Percentiles rank a stretch among this genome's conserved stretches.
Conservation (phyloP, 1,139 yeast genomes). For the Geotrichum reessii region DNA sequence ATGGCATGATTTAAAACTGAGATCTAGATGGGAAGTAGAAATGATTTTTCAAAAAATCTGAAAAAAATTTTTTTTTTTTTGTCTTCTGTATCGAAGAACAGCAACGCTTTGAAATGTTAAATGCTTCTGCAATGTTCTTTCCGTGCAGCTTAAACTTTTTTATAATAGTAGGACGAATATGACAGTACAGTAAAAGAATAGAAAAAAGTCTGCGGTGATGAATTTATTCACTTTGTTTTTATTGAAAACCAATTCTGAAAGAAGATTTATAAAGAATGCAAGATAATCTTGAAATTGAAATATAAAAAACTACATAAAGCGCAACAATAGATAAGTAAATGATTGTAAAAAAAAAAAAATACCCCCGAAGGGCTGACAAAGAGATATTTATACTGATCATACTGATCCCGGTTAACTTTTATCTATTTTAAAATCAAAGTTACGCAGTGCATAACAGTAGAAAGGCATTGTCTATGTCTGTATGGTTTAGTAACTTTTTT, state of each 20-base stretch:
- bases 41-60: background rate
- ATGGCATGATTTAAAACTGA: background rate
- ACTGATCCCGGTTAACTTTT: background rate
- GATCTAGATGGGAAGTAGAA: background rate
- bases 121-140: background rate
- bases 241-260: background rate
- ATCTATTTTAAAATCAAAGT: background rate
- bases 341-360: background rate
- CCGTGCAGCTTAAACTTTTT: background rate
- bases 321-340: background rate
- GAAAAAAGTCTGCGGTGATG: background rate
- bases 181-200: too few relatives aligned
- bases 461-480: background rate
- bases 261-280: background rate
- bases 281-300: background rate
- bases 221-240: too few relatives aligned
- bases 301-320: background rate
- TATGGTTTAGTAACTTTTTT: background rate
- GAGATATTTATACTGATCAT: background rate
- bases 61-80: background rate
- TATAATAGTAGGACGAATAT: background rate
- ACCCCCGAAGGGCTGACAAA: background rate
- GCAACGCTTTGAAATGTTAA: background rate
- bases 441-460: background rate
- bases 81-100: background rate